Evolutionary conservation across 768 basidiomycete species (phyloP), one percentile per base, ranked within the genome.

Genomic region (Plicaturopsis crispa): DNA sequence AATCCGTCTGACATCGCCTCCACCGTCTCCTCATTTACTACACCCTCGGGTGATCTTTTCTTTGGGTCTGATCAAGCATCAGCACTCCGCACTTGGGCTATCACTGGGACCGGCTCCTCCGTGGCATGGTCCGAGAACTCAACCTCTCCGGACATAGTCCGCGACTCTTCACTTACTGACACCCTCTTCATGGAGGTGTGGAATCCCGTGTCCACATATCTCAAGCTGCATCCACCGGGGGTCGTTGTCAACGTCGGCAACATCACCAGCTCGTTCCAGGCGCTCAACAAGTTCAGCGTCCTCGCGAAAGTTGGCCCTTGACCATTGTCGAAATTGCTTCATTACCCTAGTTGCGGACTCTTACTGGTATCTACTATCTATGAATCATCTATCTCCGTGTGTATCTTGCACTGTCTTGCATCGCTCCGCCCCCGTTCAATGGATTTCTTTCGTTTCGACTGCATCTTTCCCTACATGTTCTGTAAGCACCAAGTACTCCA

Each of bases 91-190:
- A 54, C 66, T 35, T 81, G 76, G 78, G 65, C 73, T 5, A 68
- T 79, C 36, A 56, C 61, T 24, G 61, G 55, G 13, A 53, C 63
- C 24, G 51, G 55, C 26, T 52, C 54, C 20, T 48, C 55, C 14
- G 57, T 79, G 24, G 48, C 61, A 17, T 82, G 80, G 80, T 59
- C 78, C 3, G 63, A 78, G 41, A 63, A 63, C 39, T 60, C 74
- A 6, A 61, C 67, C 13, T 70, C 77, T 13, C 59, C 71, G 21
- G 48, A 61, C 35, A 64, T 78, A 31, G 74, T 77, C 31, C 61
- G 59, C 13, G 79, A 82, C 53, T 54, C 48, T 17, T 62, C 68
- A n/a, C 56, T 70, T 35, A 59, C 55, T 12, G 63, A 75, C 47
- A 33, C 35, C 1, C 48, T 51, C 10, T 73, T 81, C 48, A 71